Evolutionary conservation across 257 asterid species (phyloP).

Genomic region (Salvia rosmarinus): DNA sequence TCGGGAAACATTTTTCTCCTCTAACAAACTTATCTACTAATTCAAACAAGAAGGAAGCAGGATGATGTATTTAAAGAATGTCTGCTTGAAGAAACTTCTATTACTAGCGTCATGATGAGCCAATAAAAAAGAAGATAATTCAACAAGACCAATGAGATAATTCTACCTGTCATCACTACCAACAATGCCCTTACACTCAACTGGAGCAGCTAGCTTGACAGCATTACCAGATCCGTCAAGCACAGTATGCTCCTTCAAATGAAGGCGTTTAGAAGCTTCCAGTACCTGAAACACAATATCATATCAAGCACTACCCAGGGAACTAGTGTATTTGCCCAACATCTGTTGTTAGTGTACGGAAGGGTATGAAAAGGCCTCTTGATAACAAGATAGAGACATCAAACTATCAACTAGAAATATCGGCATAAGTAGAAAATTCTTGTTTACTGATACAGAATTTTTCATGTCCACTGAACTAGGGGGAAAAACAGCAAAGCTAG

Average conservation of each 20-base stretch:
- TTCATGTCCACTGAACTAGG: conserved; percentile 5
- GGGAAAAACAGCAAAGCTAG: not conserved
- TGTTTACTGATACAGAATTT: not conserved
- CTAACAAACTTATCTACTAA: conserved; percentile 2
- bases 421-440: conserved; percentile 5
- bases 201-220: conserved; percentile 92
- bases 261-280: conserved; percentile 91
- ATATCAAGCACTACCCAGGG: conserved; percentile 10
- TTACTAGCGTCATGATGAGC: not conserved
- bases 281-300: conserved; percentile 56
- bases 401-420: not conserved
- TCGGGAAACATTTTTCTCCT: not conserved
- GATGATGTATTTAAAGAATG: not conserved
- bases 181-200: conserved; percentile 97
- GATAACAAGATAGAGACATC: not conserved
- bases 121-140: conserved; percentile 6
- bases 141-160: conserved; percentile 8
- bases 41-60: conserved; percentile 26
- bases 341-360: not conserved
- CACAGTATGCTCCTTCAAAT: conserved; percentile 86
- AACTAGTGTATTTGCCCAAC: conserved; percentile 7
- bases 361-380: not conserved
- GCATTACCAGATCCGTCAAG: conserved; percentile 84
- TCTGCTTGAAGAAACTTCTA: not conserved
- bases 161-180: conserved; percentile 97